Conservation (phyloP, 495 filamentous ascomycete genomes). For the Hypomontagnella monticulosa region DNA sequence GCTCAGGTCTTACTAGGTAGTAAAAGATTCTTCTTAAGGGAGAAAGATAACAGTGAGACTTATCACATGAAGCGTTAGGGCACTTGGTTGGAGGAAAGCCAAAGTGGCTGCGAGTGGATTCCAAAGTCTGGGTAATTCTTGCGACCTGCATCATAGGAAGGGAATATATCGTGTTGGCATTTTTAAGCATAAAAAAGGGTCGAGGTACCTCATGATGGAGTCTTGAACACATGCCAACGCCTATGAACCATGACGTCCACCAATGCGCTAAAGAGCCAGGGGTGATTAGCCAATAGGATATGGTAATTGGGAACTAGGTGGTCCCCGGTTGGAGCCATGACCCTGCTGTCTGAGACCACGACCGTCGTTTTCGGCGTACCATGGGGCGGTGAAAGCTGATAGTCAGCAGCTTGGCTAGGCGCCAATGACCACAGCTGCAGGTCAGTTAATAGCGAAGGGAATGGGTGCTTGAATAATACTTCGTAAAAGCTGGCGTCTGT, state of each 20-base stretch:
- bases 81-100: background rate
- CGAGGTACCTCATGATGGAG: constrained; percentile 16
- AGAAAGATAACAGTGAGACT: constrained; percentile 5
- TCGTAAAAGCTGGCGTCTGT: background rate
- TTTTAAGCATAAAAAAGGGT: constrained; percentile 5
- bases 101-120: constrained; percentile 5
- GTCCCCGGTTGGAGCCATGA: constrained; percentile 15
- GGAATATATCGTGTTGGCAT: constrained; percentile 8
- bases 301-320: constrained; percentile 32
- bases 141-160: constrained; percentile 11
- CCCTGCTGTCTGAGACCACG: constrained; percentile 2
- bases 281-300: constrained; percentile 27
- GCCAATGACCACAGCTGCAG: background rate
- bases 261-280: constrained; percentile 12
- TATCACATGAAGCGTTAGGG: background rate
- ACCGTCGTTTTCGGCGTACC: constrained; percentile 19
- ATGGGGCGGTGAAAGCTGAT: constrained; percentile 25
- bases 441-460: background rate
- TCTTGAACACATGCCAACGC: constrained; percentile 26
- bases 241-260: constrained; percentile 28
- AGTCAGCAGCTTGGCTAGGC: constrained; percentile 1
- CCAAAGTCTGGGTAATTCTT: background rate
- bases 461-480: too few relatives aligned
- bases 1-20: constrained; percentile 7
- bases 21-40: background rate